Conservation (phyloP, 2,329 filamentous ascomycete genomes). For the Claviceps africana region DNA sequence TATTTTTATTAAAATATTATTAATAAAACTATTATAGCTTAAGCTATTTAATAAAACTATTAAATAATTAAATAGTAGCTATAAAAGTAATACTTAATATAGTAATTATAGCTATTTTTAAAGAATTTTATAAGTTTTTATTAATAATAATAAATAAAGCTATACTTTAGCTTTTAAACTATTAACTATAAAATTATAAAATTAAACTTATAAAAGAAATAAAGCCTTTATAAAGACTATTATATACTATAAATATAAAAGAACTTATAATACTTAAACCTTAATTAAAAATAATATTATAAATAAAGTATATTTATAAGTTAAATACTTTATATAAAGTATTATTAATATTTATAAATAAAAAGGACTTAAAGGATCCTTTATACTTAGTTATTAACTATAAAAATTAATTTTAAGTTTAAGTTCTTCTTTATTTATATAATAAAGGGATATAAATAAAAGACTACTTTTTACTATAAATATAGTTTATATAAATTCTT, state of each 20-base stretch:
- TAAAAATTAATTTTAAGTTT: not conserved
- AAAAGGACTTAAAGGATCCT: no score
- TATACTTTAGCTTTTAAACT: not conserved
- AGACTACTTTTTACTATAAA: not conserved
- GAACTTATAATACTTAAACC: not conserved
- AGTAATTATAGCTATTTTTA: no score
- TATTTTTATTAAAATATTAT: no score
- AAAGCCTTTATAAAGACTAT: not conserved
- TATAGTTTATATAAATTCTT: not conserved
- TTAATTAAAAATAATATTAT: not conserved
- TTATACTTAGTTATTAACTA: not conserved
- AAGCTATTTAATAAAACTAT: no score
- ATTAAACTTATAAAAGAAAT: not conserved
- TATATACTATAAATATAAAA: not conserved
- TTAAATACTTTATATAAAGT: no score
- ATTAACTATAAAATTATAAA: not conserved
- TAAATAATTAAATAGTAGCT: no score
- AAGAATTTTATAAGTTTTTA: no score
- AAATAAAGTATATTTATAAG: not conserved
- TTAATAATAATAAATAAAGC: not conserved
- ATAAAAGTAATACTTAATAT: no score
- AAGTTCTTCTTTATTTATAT: not conserved
- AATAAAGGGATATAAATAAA: not conserved
- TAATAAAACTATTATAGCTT: no score
- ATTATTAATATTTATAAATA: no score